Evolutionary conservation across 495 filamentous ascomycete genomes (phyloP).

Genomic region (Neurospora pannonica): DNA sequence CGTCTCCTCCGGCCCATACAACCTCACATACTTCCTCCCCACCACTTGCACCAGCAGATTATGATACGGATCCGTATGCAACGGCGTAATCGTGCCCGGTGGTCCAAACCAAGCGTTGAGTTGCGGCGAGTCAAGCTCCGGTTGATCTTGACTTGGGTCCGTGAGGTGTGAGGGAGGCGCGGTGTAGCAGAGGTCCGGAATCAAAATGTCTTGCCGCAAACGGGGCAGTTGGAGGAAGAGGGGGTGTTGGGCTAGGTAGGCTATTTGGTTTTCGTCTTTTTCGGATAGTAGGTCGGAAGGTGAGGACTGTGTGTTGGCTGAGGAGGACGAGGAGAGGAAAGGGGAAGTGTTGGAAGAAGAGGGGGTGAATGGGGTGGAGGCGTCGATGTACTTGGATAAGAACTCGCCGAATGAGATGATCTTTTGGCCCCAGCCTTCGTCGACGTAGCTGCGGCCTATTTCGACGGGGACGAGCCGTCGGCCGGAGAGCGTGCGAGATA

Average conservation of each 20-base stretch:
- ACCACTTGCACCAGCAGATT: constrained; percentile 89
- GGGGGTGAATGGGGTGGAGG: constrained; percentile 7
- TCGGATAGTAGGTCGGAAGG: neutral
- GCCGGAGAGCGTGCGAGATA: constrained; percentile 65
- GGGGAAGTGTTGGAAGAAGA: neutral
- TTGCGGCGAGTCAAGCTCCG: constrained; percentile 41
- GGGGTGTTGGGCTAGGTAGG: constrained; percentile 87
- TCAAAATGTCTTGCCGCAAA: constrained; percentile 62
- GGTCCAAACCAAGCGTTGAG: constrained; percentile 95
- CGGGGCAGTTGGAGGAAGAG: constrained; percentile 75
- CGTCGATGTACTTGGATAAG: constrained; percentile 44
- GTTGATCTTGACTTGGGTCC: constrained; percentile 40
- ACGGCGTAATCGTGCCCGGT: constrained; percentile 73
- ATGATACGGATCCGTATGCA: constrained; percentile 91
- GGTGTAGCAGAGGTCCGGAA: constrained; percentile 83
- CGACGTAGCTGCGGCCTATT: constrained; percentile 81
- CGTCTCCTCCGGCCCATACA: constrained; percentile 63
- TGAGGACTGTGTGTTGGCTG: neutral
- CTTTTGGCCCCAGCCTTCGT: constrained; percentile 75
- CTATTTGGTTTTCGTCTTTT: constrained; percentile 22
- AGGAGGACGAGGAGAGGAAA: neutral
- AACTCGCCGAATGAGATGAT: constrained; percentile 73
- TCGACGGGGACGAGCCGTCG: constrained; percentile 79
- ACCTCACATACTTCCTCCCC: constrained; percentile 78
- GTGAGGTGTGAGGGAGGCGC: constrained; percentile 45